A percentile compares a stretch with the other conserved stretches of the same genome.
These are phyloP conservation scores for Gynostemma pentaphyllum DNA, from an alignment of 306 rosid genomes.

Conservation along the genomic window DNA sequence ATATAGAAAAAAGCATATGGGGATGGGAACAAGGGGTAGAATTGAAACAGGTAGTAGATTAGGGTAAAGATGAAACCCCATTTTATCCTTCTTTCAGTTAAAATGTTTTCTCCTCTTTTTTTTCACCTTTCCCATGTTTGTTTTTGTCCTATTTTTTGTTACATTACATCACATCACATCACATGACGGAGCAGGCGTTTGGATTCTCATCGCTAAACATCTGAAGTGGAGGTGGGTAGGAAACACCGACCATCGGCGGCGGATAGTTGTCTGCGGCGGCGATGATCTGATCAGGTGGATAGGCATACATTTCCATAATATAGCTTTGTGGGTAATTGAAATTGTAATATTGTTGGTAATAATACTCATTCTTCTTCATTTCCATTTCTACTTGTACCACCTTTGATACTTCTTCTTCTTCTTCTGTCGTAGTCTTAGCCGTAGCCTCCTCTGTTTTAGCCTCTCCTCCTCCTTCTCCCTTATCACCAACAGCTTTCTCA, in stretches of 20 bases:
- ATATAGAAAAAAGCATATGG: no score
- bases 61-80: background rate
- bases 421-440: constrained; percentile 23
- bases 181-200: constrained; percentile 58
- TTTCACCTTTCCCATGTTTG: no score
- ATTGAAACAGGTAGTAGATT: background rate
- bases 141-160: no score
- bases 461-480: background rate
- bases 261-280: background rate
- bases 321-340: constrained; percentile 40
- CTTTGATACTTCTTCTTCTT: background rate
- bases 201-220: constrained; percentile 93
- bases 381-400: constrained; percentile 14
- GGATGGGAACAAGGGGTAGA: no score
- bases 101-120: background rate
- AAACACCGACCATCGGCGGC: background rate
- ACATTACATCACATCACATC: no score
- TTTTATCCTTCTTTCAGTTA: background rate
- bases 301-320: constrained; percentile 35
- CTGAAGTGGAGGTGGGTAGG: constrained; percentile 81
- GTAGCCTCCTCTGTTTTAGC: background rate
- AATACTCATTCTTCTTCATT: constrained; percentile 37
- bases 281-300: constrained; percentile 60
- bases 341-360: no score
- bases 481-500: constrained; percentile 8